Conservation (phyloP, 2,329 filamentous ascomycete species). For the Trichoderma sp. region DNA sequence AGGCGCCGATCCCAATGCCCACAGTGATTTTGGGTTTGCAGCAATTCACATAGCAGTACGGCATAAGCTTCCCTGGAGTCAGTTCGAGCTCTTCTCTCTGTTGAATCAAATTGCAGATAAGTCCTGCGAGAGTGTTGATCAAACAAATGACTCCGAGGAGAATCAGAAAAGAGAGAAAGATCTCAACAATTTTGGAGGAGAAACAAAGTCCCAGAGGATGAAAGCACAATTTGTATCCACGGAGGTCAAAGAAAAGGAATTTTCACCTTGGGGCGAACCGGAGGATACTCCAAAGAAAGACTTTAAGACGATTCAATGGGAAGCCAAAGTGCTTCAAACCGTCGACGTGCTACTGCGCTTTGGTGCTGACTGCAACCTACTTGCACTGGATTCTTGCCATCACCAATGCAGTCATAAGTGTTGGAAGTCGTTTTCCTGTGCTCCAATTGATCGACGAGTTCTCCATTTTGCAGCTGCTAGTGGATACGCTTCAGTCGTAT, state of each 20-base stretch:
- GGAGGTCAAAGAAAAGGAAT: neutral
- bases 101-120: neutral
- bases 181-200: neutral
- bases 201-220: neutral
- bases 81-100: neutral
- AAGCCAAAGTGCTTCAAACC: neutral
- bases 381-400: neutral
- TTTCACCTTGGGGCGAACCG: neutral
- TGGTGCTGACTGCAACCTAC: slow-evolving; percentile 13
- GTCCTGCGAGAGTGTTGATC: neutral
- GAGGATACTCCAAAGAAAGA: neutral
- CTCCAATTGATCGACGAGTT: neutral
- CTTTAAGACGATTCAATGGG: neutral
- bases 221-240: neutral
- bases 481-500: neutral
- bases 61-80: neutral
- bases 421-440: slow-evolving; percentile 18
- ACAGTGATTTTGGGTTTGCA: slow-evolving; percentile 1
- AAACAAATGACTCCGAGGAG: neutral
- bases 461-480: slow-evolving; percentile 17
- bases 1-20: slow-evolving; percentile 17
- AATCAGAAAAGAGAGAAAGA: neutral
- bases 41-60: slow-evolving; percentile 16
- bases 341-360: neutral
- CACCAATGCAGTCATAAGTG: slow-evolving; percentile 9